Conservation (phyloP, 345 rosid species). For the Eucalyptus erythrocorys region DNA sequence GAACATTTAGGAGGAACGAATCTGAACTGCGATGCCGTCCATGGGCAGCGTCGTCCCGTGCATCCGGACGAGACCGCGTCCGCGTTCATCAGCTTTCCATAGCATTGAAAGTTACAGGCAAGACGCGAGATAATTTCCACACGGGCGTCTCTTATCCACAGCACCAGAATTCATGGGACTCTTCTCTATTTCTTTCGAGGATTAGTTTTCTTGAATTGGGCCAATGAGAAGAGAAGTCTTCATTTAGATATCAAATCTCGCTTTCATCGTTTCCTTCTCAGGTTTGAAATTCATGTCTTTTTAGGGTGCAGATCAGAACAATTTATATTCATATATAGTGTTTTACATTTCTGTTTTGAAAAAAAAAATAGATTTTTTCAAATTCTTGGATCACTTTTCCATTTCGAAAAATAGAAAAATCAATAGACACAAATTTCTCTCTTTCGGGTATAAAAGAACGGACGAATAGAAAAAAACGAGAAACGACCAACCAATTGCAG, state of each 20-base stretch:
- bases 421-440: too few species aligned
- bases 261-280: not conserved
- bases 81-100: not conserved
- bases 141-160: not conserved
- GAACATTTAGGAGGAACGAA: not conserved
- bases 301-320: too few species aligned
- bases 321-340: too few species aligned
- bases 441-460: too few species aligned
- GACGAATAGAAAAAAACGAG: not conserved
- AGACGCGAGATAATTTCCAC: not conserved
- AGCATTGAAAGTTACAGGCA: not conserved
- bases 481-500: not conserved
- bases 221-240: not conserved
- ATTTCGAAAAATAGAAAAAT: too few species aligned
- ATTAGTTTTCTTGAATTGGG: not conserved
- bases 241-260: not conserved
- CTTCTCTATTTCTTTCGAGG: not conserved
- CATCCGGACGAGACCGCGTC: not conserved
- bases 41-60: not conserved
- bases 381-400: too few species aligned
- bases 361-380: too few species aligned
- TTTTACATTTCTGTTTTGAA: too few species aligned
- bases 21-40: not conserved
- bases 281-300: not conserved
- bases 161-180: not conserved